phyloP scores from a whole-genome alignment of 192 early-diverging fungal species.

The Entomortierella chlamydospora region DNA sequence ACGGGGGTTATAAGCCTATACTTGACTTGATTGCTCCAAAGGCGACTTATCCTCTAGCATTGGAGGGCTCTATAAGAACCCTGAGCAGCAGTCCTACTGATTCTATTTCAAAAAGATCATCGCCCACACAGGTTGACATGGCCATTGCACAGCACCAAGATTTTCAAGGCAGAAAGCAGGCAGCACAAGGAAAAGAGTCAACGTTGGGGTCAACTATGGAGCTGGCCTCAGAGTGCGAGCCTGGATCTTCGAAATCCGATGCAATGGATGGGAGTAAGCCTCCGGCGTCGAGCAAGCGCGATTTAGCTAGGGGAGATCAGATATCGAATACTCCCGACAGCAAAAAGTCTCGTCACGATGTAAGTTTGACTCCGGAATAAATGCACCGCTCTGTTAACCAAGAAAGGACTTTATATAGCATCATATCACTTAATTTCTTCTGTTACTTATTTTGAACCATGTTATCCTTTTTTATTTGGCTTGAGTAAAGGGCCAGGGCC shows the following conservation, averaged over 20 bases:
- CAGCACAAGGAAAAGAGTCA: background rate
- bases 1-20: background rate
- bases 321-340: background rate
- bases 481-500: background rate
- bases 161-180: background rate
- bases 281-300: background rate
- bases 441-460: background rate
- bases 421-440: background rate
- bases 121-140: background rate
- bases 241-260: background rate
- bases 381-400: background rate
- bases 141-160: background rate
- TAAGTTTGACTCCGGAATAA: background rate
- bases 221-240: background rate
- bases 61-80: background rate
- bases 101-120: background rate
- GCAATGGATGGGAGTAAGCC: background rate
- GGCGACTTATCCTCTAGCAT: background rate
- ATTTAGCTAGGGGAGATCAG: background rate
- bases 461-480: background rate
- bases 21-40: background rate
- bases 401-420: background rate
- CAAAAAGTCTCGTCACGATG: background rate
- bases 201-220: background rate
- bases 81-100: background rate